Percentiles rank a stretch among this genome's conserved stretches.
These are phyloP conservation scores for Lupinus albus DNA, from an alignment of 306 rosid genomes.

Conservation along the genomic window DNA sequence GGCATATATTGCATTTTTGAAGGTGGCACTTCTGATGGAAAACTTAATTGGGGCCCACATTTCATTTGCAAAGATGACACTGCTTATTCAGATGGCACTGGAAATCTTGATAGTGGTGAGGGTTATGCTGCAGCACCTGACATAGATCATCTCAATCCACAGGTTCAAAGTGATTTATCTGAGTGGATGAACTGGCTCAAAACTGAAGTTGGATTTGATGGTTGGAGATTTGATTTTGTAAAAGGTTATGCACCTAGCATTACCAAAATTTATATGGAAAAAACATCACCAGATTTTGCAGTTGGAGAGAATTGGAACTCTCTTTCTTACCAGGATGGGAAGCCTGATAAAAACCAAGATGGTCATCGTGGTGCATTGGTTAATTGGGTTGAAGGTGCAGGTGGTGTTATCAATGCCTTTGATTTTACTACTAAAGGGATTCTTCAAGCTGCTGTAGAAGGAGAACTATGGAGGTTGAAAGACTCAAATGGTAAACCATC, in stretches of 20 bases:
- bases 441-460: constrained; percentile 60
- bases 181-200: constrained; percentile 88
- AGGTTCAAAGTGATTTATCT: constrained; percentile 63
- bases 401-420: constrained; percentile 54
- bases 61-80: constrained; percentile 75
- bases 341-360: constrained; percentile 50
- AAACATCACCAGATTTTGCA: constrained; percentile 67
- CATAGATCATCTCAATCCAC: constrained; percentile 76
- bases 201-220: constrained; percentile 66
- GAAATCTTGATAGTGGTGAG: constrained; percentile 66
- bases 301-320: constrained; percentile 78
- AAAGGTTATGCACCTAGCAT: constrained; percentile 65
- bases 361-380: constrained; percentile 41
- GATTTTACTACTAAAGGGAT: constrained; percentile 61
- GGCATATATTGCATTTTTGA: constrained; percentile 76
- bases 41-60: constrained; percentile 77
- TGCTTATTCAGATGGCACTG: constrained; percentile 70
- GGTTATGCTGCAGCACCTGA: constrained; percentile 52
- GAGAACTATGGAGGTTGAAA: constrained; percentile 64
- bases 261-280: constrained; percentile 58
- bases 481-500: constrained; percentile 62
- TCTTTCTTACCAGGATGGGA: constrained; percentile 42
- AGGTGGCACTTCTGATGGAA: constrained; percentile 68
- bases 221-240: constrained; percentile 80
- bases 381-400: constrained; percentile 47